Base-by-base conservation (phyloP, 345 rosid species). In the Barbarea vulgaris region DNA sequence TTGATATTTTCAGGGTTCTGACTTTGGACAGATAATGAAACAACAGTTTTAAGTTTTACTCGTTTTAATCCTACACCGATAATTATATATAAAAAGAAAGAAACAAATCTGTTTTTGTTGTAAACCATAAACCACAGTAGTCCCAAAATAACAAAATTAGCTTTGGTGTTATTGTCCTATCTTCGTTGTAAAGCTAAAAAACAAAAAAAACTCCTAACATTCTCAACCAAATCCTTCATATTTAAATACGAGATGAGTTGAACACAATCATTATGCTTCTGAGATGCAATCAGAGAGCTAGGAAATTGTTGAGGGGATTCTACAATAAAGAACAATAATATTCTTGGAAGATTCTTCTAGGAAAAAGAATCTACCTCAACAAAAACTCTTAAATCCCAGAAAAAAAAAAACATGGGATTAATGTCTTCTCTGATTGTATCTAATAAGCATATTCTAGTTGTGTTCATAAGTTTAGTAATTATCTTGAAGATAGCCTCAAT, bases 391-490 rank as follows among this genome's bases (percentile, higher is more conserved):
- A 25, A 62, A 39, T 51, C 68, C 55, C 48, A 59, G 4, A 50
- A 48, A 52, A 44, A 37, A 30, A n/a, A n/a, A n/a, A n/a, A n/a
- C 7, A 64, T 64, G 80, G 67, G 11, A 66, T 63, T 70, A 13
- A 42, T 14, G 60, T 77, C 76, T 63, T 77, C 71, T 77, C 44
- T 70, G 76, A 64, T 64, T 70, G 71, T 46, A 25, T 55, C 66
- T 18, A 46, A 34, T 54, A 44, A 70, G 67, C 76, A 70, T 70
- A 37, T 64, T 54, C 2, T 77, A 64, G 72, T 70, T 70, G 60
- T 70, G 54, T 55, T 56, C 64, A 63, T 64, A 55, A 54, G 80
- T 64, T 39, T 77, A 46, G 66, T 64, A 34, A 34, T 39, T 2
- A 70, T 64, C 21, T 77, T 27, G 54, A 56, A 64, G 1, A 15